Evolutionary conservation across 805 yeast genomes (phyloP).

Genomic region (Barnettozyma sp.): DNA sequence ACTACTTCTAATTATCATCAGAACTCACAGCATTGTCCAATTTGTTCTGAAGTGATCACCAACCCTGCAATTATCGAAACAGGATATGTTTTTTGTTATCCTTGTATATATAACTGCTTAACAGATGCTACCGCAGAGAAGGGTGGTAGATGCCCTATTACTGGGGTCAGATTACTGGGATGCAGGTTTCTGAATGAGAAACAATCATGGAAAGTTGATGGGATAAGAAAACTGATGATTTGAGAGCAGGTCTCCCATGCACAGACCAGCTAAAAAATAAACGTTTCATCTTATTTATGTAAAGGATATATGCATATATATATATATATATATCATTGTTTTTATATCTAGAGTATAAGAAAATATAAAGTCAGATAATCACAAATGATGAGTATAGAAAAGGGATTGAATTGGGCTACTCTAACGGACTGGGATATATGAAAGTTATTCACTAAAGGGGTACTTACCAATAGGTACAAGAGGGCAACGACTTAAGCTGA

Average conservation of each 20-base stretch:
- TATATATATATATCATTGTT: too few relatives aligned
- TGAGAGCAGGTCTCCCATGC: conserved; percentile 21
- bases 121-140: conserved; percentile 37
- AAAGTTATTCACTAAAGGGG: neutral
- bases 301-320: neutral
- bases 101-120: conserved; percentile 68
- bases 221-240: conserved; percentile 67
- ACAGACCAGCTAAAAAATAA: neutral
- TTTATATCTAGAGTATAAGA: too few relatives aligned
- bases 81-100: conserved; percentile 84
- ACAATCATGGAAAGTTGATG: conserved; percentile 65
- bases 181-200: conserved; percentile 56
- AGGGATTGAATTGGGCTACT: too few relatives aligned
- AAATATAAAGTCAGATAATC: too few relatives aligned
- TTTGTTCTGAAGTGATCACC: conserved; percentile 56
- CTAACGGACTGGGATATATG: too few relatives aligned
- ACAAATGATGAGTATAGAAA: too few relatives aligned
- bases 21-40: conserved; percentile 50
- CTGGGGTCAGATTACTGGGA: conserved; percentile 64
- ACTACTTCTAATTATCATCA: too few relatives aligned
- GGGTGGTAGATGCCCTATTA: conserved; percentile 79
- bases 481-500: conserved; percentile 4
- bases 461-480: neutral
- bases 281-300: neutral
- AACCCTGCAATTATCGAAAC: conserved; percentile 89